These are phyloP conservation scores for Liriodendron chinense DNA, from an alignment of 164 flowering plant species.

Conservation along the genomic window DNA sequence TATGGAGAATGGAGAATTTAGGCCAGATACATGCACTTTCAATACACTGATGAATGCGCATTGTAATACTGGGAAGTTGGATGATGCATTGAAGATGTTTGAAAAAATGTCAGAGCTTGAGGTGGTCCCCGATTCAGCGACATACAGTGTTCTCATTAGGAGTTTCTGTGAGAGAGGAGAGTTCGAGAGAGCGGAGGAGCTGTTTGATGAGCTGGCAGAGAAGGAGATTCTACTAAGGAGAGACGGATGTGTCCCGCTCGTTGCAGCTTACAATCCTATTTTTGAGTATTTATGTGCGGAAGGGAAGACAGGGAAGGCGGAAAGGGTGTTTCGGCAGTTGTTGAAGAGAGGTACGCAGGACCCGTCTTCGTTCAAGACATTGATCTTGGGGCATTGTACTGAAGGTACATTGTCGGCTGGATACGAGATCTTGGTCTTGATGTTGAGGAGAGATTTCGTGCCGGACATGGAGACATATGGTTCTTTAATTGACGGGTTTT, in stretches of 20 bases:
- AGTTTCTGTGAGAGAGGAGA: slow-evolving; percentile 43
- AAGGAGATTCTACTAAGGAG: slow-evolving; percentile 46
- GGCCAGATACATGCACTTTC: slow-evolving; percentile 81
- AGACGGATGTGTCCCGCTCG: slow-evolving; percentile 39
- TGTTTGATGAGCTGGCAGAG: slow-evolving; percentile 54
- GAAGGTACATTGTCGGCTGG: slow-evolving; percentile 44
- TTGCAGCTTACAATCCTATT: slow-evolving; percentile 67
- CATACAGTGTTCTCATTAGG: slow-evolving; percentile 67
- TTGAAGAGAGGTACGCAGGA: slow-evolving; percentile 74
- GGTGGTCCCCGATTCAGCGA: slow-evolving; percentile 64
- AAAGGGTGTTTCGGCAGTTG: slow-evolving; percentile 59
- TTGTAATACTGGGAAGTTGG: slow-evolving; percentile 48
- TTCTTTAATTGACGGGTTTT: slow-evolving; percentile 52
- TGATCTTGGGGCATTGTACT: slow-evolving; percentile 77
- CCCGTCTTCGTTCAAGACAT: slow-evolving; percentile 50
- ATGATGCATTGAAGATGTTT: slow-evolving; percentile 54
- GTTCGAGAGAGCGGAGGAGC: slow-evolving; percentile 55
- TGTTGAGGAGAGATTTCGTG: slow-evolving; percentile 63
- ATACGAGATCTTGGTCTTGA: slow-evolving; percentile 40
- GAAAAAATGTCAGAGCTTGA: slow-evolving; percentile 45
- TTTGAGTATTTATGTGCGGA: slow-evolving; percentile 49
- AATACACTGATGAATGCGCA: slow-evolving; percentile 70
- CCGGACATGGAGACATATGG: slow-evolving; percentile 60
- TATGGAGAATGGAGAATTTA: slow-evolving; percentile 34
- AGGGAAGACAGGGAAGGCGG: slow-evolving; percentile 67